phyloP scores from a whole-genome alignment of 176 grass and related monocot species.

The Avena atlantica region DNA sequence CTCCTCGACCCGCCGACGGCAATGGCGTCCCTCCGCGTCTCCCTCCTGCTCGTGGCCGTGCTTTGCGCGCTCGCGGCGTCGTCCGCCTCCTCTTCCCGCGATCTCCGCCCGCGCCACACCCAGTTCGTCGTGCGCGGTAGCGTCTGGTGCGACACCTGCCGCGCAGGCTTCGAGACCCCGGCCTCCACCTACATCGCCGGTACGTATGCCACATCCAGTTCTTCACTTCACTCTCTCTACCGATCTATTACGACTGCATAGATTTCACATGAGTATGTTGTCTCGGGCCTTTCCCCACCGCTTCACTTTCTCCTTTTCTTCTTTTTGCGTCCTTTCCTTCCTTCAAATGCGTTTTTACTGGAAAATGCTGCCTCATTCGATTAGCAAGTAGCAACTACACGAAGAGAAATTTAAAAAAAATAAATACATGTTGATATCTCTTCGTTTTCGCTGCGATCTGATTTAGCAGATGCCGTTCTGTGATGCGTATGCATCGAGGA shows the following conservation, averaged over 20 bases:
- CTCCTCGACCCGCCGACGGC: neutral
- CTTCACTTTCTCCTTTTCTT: neutral
- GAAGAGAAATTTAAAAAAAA: neutral
- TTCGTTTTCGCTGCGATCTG: conserved; percentile 12
- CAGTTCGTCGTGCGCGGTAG: conserved; percentile 78
- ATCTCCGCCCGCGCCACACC: conserved; percentile 35
- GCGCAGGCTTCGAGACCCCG: conserved; percentile 91
- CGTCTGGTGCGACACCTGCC: conserved; percentile 92
- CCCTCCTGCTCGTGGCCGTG: conserved; percentile 24
- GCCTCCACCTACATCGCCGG: conserved; percentile 81
- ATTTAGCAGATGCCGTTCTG: neutral
- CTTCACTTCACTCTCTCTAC: neutral
- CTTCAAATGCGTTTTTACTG: neutral
- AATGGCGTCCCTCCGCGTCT: conserved; percentile 32
- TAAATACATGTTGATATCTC: neutral
- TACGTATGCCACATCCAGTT: conserved; percentile 19
- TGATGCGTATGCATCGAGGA: neutral
- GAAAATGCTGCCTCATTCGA: neutral
- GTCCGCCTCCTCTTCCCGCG: conserved; percentile 38
- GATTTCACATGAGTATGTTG: neutral
- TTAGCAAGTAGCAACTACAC: neutral
- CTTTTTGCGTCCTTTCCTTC: neutral
- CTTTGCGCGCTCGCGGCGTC: conserved; percentile 22
- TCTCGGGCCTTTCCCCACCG: neutral
- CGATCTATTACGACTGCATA: neutral